Conservation (phyloP, 441 rosid species). For the Omphalea diandra region DNA sequence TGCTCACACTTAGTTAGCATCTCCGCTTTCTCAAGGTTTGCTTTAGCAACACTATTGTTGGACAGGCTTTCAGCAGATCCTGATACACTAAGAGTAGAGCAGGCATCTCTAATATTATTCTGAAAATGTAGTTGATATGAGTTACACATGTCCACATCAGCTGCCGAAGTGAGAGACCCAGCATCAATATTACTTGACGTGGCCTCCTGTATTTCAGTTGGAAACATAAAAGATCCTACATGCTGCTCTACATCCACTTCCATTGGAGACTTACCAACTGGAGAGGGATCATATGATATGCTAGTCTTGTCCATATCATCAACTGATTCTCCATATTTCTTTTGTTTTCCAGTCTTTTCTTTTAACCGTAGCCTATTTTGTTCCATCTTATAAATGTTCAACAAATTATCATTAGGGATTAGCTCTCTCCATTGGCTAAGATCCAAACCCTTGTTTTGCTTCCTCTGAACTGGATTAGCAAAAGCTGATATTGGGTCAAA, state of each 20-base stretch:
- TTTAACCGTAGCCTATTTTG: constrained; percentile 18
- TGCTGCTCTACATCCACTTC: constrained; percentile 33
- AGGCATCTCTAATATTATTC: constrained; percentile 18
- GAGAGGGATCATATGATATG: constrained; percentile 16
- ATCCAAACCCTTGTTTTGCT: constrained; percentile 58
- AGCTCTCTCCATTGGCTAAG: constrained; percentile 56
- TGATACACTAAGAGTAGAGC: constrained; percentile 8
- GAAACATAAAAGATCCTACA: constrained; percentile 16
- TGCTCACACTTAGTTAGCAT: constrained; percentile 20
- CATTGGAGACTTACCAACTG: constrained; percentile 26
- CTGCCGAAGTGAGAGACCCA: constrained; percentile 17
- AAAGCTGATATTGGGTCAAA: constrained; percentile 45
- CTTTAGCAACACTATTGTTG: constrained; percentile 22
- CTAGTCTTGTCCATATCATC: constrained; percentile 18
- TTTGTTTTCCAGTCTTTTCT: constrained; percentile 25
- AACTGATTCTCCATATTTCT: constrained; percentile 22
- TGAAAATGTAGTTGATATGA: constrained; percentile 16
- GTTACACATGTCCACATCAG: constrained; percentile 32
- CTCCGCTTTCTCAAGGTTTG: constrained; percentile 17
- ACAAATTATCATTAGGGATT: constrained; percentile 31
- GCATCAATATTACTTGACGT: constrained; percentile 18
- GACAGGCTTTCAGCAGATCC: constrained; percentile 25
- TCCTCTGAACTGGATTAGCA: constrained; percentile 73
- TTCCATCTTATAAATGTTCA: constrained; percentile 20
- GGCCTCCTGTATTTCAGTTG: constrained; percentile 13